Conservation (phyloP, 345 rosid genomes). For the Heritiera fomes region DNA sequence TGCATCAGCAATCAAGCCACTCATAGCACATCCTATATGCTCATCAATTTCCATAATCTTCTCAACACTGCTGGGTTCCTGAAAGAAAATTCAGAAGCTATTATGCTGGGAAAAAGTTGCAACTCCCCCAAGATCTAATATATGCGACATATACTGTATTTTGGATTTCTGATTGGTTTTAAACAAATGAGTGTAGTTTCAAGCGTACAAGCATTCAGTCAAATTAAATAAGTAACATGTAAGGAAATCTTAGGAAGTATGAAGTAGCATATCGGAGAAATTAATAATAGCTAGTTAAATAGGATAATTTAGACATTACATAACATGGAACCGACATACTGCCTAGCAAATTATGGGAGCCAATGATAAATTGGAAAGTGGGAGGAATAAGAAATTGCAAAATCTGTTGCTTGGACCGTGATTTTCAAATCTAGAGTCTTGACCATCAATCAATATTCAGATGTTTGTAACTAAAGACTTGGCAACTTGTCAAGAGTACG, state of each 20-base stretch:
- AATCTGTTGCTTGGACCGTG: background rate
- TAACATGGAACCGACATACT: background rate
- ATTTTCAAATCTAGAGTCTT: background rate
- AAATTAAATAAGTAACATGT: background rate
- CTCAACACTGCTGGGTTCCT: conserved; percentile 99
- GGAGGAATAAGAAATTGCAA: background rate
- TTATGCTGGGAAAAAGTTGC: background rate
- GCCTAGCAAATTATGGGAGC: background rate
- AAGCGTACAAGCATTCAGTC: background rate
- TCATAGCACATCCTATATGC: conserved; percentile 99
- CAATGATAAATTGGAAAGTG: background rate
- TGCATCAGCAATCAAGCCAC: conserved; percentile 98
- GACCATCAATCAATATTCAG: background rate
- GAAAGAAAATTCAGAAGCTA: conserved; percentile 21
- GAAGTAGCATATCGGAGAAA: background rate
- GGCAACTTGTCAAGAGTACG: background rate
- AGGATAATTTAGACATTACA: background rate
- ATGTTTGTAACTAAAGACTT: background rate
- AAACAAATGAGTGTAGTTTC: background rate
- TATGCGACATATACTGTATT: background rate
- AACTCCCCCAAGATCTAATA: conserved; percentile 7
- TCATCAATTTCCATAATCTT: conserved; percentile 97
- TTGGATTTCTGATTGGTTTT: background rate
- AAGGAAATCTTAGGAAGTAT: background rate
- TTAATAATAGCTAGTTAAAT: background rate